Evolutionary conservation across 2,329 filamentous ascomycete genomes (phyloP).

Genomic region (Neofusicoccum laricinum): DNA sequence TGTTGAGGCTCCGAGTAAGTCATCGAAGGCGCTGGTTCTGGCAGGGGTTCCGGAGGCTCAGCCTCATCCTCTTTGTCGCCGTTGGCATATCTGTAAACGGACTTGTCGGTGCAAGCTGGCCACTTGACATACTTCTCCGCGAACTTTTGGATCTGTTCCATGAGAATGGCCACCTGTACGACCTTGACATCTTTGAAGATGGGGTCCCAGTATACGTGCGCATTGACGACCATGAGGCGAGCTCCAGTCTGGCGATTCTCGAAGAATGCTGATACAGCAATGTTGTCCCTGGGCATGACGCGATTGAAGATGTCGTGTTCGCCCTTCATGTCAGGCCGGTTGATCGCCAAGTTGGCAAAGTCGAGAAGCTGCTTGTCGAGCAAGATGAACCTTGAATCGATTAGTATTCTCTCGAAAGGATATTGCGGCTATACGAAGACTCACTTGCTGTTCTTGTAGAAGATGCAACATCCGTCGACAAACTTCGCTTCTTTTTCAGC

Average conservation of each 20-base stretch:
- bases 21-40: slow-evolving; percentile 74
- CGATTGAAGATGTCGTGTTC: slow-evolving; percentile 98
- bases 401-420: slow-evolving; percentile 17
- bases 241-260: slow-evolving; percentile 90
- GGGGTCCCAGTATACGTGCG: slow-evolving; percentile 94
- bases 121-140: slow-evolving; percentile 80
- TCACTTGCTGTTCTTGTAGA: slow-evolving; percentile 87
- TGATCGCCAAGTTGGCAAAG: slow-evolving; percentile 88
- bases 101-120: slow-evolving; percentile 80
- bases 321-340: slow-evolving; percentile 93
- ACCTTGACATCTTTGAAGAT: slow-evolving; percentile 90
- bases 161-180: slow-evolving; percentile 90
- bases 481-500: slow-evolving; percentile 78
- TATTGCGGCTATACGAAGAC: slow-evolving; percentile 18
- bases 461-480: slow-evolving; percentile 96
- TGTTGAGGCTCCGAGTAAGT: slow-evolving; percentile 83
- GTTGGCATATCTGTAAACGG: slow-evolving; percentile 45
- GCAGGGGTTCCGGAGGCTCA: slow-evolving; percentile 49
- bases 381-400: slow-evolving; percentile 61
- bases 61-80: slow-evolving; percentile 50
- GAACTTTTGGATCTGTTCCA: slow-evolving; percentile 85
- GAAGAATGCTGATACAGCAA: slow-evolving; percentile 86
- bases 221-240: slow-evolving; percentile 87
- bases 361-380: slow-evolving; percentile 94
- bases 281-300: slow-evolving; percentile 97